Base-by-base conservation (phyloP, 495 filamentous ascomycete species). In the Hypoxylon subgilvum region DNA sequence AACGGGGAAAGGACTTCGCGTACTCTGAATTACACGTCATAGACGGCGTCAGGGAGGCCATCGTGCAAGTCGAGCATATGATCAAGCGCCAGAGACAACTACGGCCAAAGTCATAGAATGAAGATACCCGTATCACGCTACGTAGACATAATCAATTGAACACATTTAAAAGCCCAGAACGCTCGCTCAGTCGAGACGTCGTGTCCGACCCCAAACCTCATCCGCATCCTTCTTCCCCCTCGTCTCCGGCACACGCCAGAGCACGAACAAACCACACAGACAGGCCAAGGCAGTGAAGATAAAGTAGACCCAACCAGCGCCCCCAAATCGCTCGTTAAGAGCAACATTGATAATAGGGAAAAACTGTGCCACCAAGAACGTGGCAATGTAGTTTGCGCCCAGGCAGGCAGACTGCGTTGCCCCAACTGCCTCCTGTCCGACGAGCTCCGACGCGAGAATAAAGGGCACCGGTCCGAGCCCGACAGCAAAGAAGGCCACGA, bases 381-480 rank as follows among this genome's bases (percentile, higher is more conserved):
- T 97, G 1, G 92, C 88, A 19, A 89, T 79, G 83, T 94, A 97
- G 73, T 91, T 98, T 1, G 90, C 88, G 0, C 86, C 89, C 27
- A 97, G 72, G 0, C 87, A 90, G 76, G 88, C 90, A 27, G 84
- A 87, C 71, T 98, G 94, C 3, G 89, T 86, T 0, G 92, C 90
- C 0, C 92, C 93, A 0, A 96, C 91, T 0, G 93, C 92, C 61
- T 93, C 89, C 2, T 89, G 85, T 0, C 86, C 88, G 3, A 97
- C 95, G 2, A 96, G 82, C 72, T 96, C 92, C 2, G 87, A 88
- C 0, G 92, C 86, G 25, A 98, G 80, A 63, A 97, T 93, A 75
- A 97, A 98, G 0, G 94, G 94, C 2, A 98, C 86, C 0, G 94
- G 95, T 0, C 94, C 94, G 0, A 98, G 78, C 1, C 94, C 94